These are phyloP conservation scores for Polygonum maritimum DNA, from an alignment of 148 eudicot genomes.

Conservation along the genomic window DNA sequence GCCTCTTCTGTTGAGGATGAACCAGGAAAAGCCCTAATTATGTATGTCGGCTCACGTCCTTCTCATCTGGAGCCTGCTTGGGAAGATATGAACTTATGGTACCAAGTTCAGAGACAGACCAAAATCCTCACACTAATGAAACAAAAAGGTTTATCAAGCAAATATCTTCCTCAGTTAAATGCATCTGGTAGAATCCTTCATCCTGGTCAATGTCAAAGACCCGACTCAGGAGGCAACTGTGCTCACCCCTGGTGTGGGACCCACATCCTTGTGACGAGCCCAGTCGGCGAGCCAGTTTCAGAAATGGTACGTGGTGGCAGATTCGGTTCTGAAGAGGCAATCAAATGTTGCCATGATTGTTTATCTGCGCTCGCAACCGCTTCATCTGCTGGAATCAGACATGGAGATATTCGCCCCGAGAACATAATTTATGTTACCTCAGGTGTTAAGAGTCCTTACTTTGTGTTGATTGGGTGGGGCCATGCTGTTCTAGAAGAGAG, in stretches of 20 bases:
- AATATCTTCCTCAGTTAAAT: constrained; percentile 60
- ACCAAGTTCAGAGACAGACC: constrained; percentile 96
- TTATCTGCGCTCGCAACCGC: constrained; percentile 68
- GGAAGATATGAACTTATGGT: constrained; percentile 92
- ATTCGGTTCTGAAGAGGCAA: constrained; percentile 59
- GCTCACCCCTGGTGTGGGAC: constrained; percentile 86
- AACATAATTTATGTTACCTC: constrained; percentile 58
- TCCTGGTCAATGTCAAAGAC: constrained; percentile 53
- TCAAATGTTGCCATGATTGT: constrained; percentile 92
- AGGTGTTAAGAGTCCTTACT: constrained; percentile 42
- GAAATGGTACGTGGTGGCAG: constrained; percentile 45
- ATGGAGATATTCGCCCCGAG: constrained; percentile 89
- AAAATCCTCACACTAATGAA: constrained; percentile 79
- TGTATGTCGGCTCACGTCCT: constrained; percentile 82
- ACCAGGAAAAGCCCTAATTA: constrained; percentile 39
- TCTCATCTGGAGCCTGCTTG: constrained; percentile 87
- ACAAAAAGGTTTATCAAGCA: constrained; percentile 66
- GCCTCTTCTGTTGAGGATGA: constrained; percentile 51
- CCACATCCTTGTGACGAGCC: constrained; percentile 69
- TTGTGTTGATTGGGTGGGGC: constrained; percentile 82
- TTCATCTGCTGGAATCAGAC: constrained; percentile 56
- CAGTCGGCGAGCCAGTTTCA: constrained; percentile 65
- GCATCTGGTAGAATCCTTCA: constrained; percentile 77
- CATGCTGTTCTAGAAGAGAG: constrained; percentile 89
- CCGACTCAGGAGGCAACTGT: constrained; percentile 53